Conservation (phyloP, 1,139 yeast species). For the Meyerozyma athensensis region DNA sequence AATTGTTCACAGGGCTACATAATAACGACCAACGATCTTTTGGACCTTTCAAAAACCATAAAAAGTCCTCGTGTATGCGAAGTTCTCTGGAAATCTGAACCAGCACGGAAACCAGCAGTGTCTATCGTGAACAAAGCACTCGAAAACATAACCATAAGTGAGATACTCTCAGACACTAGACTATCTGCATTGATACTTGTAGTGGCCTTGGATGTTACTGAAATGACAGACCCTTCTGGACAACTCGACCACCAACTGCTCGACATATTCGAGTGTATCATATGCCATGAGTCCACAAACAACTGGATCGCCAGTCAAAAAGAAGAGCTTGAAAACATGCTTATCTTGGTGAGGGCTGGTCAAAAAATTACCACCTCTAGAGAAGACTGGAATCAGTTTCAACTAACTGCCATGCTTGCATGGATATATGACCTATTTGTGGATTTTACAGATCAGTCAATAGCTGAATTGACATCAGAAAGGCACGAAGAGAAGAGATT, state of each 20-base stretch:
- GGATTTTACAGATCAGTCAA: constrained; percentile 10
- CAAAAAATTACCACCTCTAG: constrained; percentile 46
- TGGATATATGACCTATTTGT: constrained; percentile 47
- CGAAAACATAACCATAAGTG: neutral
- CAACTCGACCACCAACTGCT: constrained; percentile 7
- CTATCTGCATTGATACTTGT: neutral
- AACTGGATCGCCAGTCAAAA: constrained; percentile 14
- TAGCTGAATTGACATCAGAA: constrained; percentile 10
- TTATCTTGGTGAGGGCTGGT: constrained; percentile 22
- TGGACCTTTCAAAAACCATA: neutral
- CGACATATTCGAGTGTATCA: constrained; percentile 13
- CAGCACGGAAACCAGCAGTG: neutral
- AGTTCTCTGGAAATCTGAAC: neutral
- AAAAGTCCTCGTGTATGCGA: neutral
- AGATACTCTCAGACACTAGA: neutral
- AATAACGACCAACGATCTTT: neutral
- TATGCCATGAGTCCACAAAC: constrained; percentile 22
- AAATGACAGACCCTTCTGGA: neutral
- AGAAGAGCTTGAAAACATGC: neutral
- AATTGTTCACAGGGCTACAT: neutral
- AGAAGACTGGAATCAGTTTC: constrained; percentile 49
- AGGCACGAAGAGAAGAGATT: constrained; percentile 11
- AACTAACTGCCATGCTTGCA: constrained; percentile 47
- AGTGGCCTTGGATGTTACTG: neutral
- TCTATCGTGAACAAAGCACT: neutral